A percentile compares a stretch with the other conserved stretches of the same genome.
These are phyloP conservation scores for Leptographium lundbergii DNA, from an alignment of 2,329 filamentous ascomycete species.

Conservation along the genomic window DNA sequence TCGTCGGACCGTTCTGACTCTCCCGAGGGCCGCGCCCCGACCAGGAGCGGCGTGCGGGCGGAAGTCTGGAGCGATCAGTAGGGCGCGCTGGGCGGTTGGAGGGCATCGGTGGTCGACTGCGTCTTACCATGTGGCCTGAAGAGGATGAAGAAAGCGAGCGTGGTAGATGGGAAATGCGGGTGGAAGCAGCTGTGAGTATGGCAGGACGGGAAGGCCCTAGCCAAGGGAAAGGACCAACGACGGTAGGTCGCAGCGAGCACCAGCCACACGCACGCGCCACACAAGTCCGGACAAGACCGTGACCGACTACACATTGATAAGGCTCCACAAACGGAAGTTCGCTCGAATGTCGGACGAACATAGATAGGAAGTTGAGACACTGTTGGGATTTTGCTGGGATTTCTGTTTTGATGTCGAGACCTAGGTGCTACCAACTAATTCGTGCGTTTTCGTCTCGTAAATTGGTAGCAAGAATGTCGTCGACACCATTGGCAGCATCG, in stretches of 20 bases:
- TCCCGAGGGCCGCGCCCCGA: constrained; percentile 17
- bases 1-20: constrained; percentile 19
- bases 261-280: not conserved
- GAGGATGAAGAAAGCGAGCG: not conserved
- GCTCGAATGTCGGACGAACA: too few relatives aligned
- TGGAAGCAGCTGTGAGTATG: not conserved
- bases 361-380: too few relatives aligned
- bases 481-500: too few relatives aligned
- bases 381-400: too few relatives aligned
- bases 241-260: not conserved
- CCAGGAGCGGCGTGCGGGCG: constrained; percentile 31
- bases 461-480: too few relatives aligned
- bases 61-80: constrained; percentile 19
- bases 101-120: not conserved
- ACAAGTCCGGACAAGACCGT: not conserved
- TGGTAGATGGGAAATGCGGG: not conserved
- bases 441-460: not conserved
- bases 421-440: not conserved
- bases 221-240: not conserved
- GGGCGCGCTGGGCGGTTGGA: not conserved
- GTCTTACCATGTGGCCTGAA: constrained; percentile 5
- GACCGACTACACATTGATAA: too few relatives aligned
- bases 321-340: too few relatives aligned
- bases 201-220: not conserved
- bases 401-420: too few relatives aligned